Evolutionary conservation across 805 yeast genomes (phyloP), one percentile per base, ranked within the genome.

Genomic region (Candida succiphila): DNA sequence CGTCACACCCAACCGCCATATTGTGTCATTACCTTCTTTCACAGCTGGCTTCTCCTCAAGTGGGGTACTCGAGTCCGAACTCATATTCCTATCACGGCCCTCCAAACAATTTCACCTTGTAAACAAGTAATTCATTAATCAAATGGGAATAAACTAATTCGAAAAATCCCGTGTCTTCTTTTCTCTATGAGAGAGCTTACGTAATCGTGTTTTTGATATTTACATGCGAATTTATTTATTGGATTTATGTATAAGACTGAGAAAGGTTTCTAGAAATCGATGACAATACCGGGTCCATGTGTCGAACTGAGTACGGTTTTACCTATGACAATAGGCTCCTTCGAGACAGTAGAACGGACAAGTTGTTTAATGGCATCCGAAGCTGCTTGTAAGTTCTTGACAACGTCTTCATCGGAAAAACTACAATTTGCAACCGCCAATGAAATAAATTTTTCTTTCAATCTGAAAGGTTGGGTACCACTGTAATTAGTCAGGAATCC

Each of bases 391-490:
- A 87, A 65, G 55, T 88, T 88, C 37, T 70, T 68, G 28, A 84
- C 59, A 33, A 87, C 69, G 49, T 88, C 87, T 37, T 67, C 64
- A 54, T 88, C 96, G 16, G 79, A 61, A 62, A 86, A 85, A 44
- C 71, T 72, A 43, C 85, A 79, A 50, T 79, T 76, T 3, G 85
- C 96, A 19, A 88, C 70, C 5, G 89, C 77, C 32, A 87, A 54
- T 25, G 78, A 61, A 31, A 87, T 63, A 39, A 65, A 64, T 29
- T 67, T 64, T 28, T 69, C 73, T 45, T 68, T 71, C 59, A 87
- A 94, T 64, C 83, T 83, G 67, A 83, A 86, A 14, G 85, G 78
- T 46, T 75, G 65, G 27, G 83, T 71, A 21, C 92, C 92, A 29
- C 75, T 58, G 32, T 76, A 73, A 7, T 64, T 59, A 25, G 56